Base-by-base conservation (phyloP, 1,284 basidiomycete genomes). In the Rhodotorula mucilaginosa region DNA sequence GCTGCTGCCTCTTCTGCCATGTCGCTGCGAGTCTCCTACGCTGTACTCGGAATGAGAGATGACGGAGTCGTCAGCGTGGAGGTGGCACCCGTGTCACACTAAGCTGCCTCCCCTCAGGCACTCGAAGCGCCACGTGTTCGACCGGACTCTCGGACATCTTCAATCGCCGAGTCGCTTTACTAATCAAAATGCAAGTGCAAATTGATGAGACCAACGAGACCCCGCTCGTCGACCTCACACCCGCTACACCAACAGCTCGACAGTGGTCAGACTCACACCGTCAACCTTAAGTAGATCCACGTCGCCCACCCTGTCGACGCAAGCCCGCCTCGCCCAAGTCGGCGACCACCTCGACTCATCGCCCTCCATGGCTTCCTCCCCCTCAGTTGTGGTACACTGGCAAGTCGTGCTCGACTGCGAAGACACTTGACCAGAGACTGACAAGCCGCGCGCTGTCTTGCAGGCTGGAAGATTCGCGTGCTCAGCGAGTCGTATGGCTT, bases 401-500 rank as follows among this genome's bases (percentile, higher is more conserved):
- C 64, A 26, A 29, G 65, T 46, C n/a, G 2, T 12, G 5, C 29
- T 49, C 8, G 18, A 31, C 21, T 10, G 31, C 19, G 0, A 4
- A 4, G 12, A 1, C 5, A 5, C 26, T 1, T 4, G 1, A 16
- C 0, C 6, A 46, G 1, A n/a, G 16, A 26, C 51, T 48, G 46
- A 59, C 23, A 23, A 54, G 3, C 10, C 16, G 2, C 48, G 3
- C 3, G 34, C 13, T 2, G 23, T 29, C 13, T 10, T 46, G 26
- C 58, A 73, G 74, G 74, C 74, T 78, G 39, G 75, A 78, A 13
- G 69, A 78, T n/a, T 76, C 74, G 44, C 72, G 77, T 26, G 72
- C 75, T 1, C 77, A 78, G 67, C 64, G 77, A n/a, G 68, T 78
- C 58, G 51, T 78, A 5, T 78, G 77, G 77, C 67, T 78, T 0